Evolutionary conservation across 2,329 filamentous ascomycete species (phyloP).

Genomic region (Pezicula neosporulosa): DNA sequence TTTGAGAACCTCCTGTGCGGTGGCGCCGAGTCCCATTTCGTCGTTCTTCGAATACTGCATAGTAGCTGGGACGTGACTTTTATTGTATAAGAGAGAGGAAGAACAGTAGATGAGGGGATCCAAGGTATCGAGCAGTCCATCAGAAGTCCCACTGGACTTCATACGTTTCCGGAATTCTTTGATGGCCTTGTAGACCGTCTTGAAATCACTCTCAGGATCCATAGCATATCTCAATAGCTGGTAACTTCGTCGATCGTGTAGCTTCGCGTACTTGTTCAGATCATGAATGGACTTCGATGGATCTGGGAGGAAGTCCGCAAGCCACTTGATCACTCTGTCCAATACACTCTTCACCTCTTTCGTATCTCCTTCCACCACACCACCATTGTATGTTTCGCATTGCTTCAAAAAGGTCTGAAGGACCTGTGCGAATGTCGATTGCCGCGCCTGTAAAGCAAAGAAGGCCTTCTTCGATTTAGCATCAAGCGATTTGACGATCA

Average conservation of each 20-base stretch:
- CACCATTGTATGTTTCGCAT: conserved; percentile 90
- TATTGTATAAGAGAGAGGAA: conserved; percentile 85
- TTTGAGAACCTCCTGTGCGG: conserved; percentile 85
- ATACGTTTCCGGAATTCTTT: conserved; percentile 85
- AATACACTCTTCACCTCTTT: conserved; percentile 66
- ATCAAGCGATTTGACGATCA: conserved; percentile 77
- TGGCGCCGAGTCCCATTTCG: conserved; percentile 70
- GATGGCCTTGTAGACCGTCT: conserved; percentile 84
- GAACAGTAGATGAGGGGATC: conserved; percentile 80
- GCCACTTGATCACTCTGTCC: conserved; percentile 67
- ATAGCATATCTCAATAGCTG: conserved; percentile 85
- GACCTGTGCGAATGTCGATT: conserved; percentile 69
- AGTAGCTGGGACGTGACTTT: conserved; percentile 87
- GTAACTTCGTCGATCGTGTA: conserved; percentile 86
- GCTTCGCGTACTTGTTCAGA: conserved; percentile 85
- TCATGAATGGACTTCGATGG: conserved; percentile 67
- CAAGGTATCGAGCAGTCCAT: conserved; percentile 72
- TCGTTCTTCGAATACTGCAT: conserved; percentile 85
- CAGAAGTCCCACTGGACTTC: conserved; percentile 57
- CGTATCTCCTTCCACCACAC: conserved; percentile 71
- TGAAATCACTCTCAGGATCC: conserved; percentile 83
- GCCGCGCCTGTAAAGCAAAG: conserved; percentile 78
- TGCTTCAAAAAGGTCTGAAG: conserved; percentile 73
- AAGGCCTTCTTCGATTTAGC: conserved; percentile 79
- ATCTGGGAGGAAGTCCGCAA: conserved; percentile 76